These are phyloP conservation scores for Pachyrhizus erosus DNA, from an alignment of 306 rosid genomes.

Conservation along the genomic window DNA sequence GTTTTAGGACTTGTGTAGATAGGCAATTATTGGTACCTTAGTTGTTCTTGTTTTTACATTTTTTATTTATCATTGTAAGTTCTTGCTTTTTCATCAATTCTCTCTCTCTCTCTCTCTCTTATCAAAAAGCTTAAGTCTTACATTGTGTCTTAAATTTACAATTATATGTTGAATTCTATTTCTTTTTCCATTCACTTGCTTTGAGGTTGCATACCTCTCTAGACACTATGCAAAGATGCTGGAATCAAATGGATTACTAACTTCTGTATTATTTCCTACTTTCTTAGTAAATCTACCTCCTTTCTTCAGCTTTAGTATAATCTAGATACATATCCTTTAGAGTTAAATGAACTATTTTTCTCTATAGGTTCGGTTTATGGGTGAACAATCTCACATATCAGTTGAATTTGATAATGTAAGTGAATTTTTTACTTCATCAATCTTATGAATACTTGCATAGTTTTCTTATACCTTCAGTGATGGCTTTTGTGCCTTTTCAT, in stretches of 20 bases:
- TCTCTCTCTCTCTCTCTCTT: constrained; percentile 1
- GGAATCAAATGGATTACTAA: constrained; percentile 17
- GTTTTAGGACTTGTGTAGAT: background rate
- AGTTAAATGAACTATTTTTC: constrained; percentile 40
- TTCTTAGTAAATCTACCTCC: background rate
- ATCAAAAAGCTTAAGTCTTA: background rate
- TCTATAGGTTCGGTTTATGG: constrained; percentile 96
- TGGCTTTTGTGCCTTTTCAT: constrained; percentile 20
- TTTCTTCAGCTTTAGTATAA: constrained; percentile 3
- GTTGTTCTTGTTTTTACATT: constrained; percentile 9
- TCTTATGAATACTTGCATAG: constrained; percentile 13
- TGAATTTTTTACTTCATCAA: constrained; percentile 38
- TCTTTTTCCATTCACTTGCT: background rate
- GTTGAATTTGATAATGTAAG: constrained; percentile 88
- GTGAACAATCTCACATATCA: constrained; percentile 84
- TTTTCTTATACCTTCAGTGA: constrained; percentile 13
- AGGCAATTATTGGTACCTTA: constrained; percentile 9
- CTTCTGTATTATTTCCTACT: constrained; percentile 23
- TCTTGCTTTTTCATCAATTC: constrained; percentile 1
- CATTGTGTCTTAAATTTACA: background rate
- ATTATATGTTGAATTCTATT: background rate
- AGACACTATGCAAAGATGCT: constrained; percentile 14
- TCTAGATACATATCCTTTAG: background rate
- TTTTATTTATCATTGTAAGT: constrained; percentile 7
- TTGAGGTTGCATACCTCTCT: constrained; percentile 20